These are phyloP conservation scores for Pseudocercospora pini-densiflorae DNA, from an alignment of 2,329 filamentous ascomycete species.

Conservation along the genomic window DNA sequence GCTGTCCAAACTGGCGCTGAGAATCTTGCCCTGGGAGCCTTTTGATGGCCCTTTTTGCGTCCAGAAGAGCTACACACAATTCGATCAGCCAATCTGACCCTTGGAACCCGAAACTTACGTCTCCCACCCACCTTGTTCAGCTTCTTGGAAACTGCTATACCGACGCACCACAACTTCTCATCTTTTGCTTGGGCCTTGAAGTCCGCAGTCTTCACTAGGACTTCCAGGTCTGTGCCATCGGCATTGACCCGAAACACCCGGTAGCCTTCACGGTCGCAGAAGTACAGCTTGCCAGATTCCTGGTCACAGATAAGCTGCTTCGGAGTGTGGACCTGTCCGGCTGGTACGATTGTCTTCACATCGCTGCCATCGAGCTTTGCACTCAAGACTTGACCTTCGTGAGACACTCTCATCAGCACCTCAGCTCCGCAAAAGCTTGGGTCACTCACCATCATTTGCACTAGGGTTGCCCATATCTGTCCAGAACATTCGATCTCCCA, in stretches of 20 bases:
- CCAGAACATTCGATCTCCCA: constrained; percentile 38
- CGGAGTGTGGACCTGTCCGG: constrained; percentile 55
- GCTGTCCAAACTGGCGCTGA: constrained; percentile 51
- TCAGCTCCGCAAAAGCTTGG: constrained; percentile 6
- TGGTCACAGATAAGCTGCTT: constrained; percentile 47
- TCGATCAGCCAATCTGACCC: background rate
- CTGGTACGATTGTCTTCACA: constrained; percentile 48
- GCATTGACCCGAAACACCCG: constrained; percentile 42
- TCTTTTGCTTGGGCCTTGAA: constrained; percentile 26
- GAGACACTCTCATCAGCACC: background rate
- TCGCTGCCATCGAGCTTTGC: constrained; percentile 54
- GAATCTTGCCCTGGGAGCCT: constrained; percentile 56
- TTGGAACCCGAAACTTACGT: no score
- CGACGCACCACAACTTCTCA: constrained; percentile 46
- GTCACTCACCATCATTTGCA: constrained; percentile 27
- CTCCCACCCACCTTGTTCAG: constrained; percentile 45
- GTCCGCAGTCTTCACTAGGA: constrained; percentile 47
- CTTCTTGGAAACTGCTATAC: constrained; percentile 53
- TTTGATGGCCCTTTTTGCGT: constrained; percentile 63
- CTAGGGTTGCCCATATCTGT: constrained; percentile 32
- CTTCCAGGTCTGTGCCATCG: constrained; percentile 42
- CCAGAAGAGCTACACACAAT: constrained; percentile 52
- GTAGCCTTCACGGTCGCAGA: constrained; percentile 50
- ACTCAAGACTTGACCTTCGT: constrained; percentile 21
- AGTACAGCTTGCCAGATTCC: constrained; percentile 42